Base-by-base conservation (phyloP, 1,284 basidiomycete species). In the Cryptococcus sp. region DNA sequence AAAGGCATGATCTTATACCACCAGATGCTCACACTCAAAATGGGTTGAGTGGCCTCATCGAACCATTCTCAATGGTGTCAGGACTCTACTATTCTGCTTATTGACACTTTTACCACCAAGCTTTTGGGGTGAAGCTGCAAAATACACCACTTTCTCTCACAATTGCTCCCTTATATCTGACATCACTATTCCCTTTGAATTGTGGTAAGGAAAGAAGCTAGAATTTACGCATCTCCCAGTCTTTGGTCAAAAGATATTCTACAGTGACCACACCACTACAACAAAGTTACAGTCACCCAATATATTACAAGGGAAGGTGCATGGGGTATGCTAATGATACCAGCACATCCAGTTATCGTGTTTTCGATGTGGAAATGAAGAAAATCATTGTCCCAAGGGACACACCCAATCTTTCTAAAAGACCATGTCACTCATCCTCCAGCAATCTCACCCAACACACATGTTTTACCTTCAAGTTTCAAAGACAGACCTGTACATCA, bases 1-100 rank as follows among this genome's bases (percentile, higher is more conserved):
- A n/a, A n/a, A n/a, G n/a, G 11, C 56, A 59, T 24, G 24, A 54
- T 23, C 21, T 36, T 8, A 55, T 59, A 23, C 62, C 63, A 23
- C 57, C 62, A 23, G 53, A 15, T 9, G 55, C 60, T 1, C 64
- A 64, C 39, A 54, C 61, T 21, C 61, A 61, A 21, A 65, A 65
- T 50, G 63, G 63, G 57, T 64, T 4, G 60, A 62, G n/a, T 47
- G 61, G 37, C 44, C 46, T n/a, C 63, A 65, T 51, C 57, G 58
- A 8, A 65, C 61, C 9, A 53, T 63, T 21, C 38, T 57, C 1
- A 57, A 65, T 44, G 40, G 42, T 13, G 52, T 63, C 3, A 39
- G 63, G 16, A 65, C 63, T 8, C 44, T 58, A 13, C 46, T 65
- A 15, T n/a, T 15, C 46, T 16, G 50, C 56, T 6, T 47, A 35